phyloP scores from a whole-genome alignment of 495 filamentous ascomycete genomes.

The Opeltia flavorubescens region DNA sequence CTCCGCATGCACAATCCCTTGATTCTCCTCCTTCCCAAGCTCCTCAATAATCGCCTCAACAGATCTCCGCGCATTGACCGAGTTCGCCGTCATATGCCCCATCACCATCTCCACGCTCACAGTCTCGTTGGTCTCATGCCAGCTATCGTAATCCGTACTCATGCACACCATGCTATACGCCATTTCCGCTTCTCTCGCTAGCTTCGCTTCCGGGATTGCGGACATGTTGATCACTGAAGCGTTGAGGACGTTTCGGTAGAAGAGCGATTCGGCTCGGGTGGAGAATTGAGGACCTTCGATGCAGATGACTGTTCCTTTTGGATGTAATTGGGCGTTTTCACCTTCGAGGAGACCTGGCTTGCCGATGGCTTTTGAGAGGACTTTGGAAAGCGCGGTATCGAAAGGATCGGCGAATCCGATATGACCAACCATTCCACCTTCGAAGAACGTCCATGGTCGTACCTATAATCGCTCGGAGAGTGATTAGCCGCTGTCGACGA shows the following conservation, averaged over 20 bases:
- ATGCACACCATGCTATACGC: slow-evolving; percentile 98
- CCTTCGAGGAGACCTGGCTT: slow-evolving; percentile 53
- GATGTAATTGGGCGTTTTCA: slow-evolving; percentile 65
- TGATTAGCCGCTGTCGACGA: too few species aligned
- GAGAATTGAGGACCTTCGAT: slow-evolving; percentile 97
- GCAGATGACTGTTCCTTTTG: slow-evolving; percentile 67
- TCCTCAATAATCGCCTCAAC: slow-evolving; percentile 80
- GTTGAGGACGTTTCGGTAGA: slow-evolving; percentile 78
- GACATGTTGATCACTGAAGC: slow-evolving; percentile 89
- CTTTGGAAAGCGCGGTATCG: slow-evolving; percentile 56
- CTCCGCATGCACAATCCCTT: slow-evolving; percentile 64
- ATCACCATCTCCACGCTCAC: slow-evolving; percentile 97
- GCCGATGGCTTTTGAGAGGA: slow-evolving; percentile 38
- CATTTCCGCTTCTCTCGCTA: slow-evolving; percentile 91
- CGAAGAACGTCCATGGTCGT: slow-evolving; percentile 90
- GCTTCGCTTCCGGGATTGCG: slow-evolving; percentile 87
- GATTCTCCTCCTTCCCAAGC: slow-evolving; percentile 59
- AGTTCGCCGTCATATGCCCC: slow-evolving; percentile 87
- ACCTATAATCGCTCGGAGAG: slow-evolving; percentile 19
- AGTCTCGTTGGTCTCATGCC: slow-evolving; percentile 57
- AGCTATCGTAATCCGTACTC: slow-evolving; percentile 98
- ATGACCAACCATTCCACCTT: slow-evolving; percentile 83
- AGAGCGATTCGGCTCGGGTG: slow-evolving; percentile 86
- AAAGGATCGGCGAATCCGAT: slow-evolving; percentile 95
- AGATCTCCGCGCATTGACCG: slow-evolving; percentile 69